A percentile compares a stretch with the other conserved stretches of the same genome.
Evolutionary conservation across 1,284 basidiomycete species (phyloP).

Genomic region (Puccinia horiana): DNA sequence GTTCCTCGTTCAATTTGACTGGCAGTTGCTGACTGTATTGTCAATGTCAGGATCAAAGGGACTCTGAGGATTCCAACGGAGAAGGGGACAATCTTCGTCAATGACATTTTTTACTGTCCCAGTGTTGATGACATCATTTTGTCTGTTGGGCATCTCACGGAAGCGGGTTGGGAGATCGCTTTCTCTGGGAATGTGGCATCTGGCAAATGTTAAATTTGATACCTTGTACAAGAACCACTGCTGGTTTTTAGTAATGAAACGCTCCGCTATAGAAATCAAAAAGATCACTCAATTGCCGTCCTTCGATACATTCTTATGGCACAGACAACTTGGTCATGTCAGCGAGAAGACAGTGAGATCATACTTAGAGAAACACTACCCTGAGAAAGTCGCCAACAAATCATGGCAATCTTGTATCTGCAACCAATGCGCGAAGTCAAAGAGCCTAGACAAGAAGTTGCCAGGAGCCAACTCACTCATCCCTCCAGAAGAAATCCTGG

Average conservation of each 20-base stretch:
- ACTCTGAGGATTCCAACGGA: neutral
- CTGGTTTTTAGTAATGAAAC: neutral
- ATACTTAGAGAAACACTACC: neutral
- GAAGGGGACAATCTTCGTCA: neutral
- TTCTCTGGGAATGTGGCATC: neutral
- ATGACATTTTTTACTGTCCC: neutral
- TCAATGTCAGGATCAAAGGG: neutral
- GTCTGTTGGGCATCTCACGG: neutral
- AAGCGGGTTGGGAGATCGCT: neutral
- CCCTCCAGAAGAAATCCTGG: neutral
- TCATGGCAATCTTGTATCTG: neutral
- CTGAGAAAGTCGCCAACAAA: neutral
- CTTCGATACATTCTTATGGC: neutral
- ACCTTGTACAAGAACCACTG: neutral
- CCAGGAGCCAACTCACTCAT: neutral
- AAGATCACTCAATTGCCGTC: neutral
- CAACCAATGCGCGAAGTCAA: neutral
- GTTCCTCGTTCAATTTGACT: neutral
- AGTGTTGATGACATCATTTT: neutral
- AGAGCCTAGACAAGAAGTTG: neutral
- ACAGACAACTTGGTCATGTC: neutral
- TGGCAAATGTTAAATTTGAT: neutral
- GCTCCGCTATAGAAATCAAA: neutral
- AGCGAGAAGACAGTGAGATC: neutral
- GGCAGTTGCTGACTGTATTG: neutral